Conservation (phyloP, 2,329 filamentous ascomycete genomes). For the Colletotrichum sp. region DNA sequence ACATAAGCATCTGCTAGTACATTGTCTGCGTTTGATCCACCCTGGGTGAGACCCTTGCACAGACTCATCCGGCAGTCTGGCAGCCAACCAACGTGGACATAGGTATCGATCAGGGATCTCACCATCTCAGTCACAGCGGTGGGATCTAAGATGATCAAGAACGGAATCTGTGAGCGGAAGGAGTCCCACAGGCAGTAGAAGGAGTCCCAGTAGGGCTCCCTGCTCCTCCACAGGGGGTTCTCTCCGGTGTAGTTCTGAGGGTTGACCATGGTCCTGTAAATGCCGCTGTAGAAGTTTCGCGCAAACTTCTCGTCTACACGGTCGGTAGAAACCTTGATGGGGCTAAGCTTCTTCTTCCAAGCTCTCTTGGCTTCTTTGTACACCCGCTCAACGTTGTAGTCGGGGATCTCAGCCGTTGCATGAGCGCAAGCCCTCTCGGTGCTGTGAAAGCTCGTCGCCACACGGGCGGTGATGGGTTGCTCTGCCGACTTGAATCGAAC, state of each 20-base stretch:
- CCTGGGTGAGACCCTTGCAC: constrained; percentile 76
- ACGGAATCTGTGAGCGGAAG: constrained; percentile 71
- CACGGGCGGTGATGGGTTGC: constrained; percentile 64
- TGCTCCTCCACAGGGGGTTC: constrained; percentile 69
- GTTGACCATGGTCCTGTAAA: constrained; percentile 75
- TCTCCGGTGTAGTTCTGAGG: constrained; percentile 79
- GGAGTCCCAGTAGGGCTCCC: constrained; percentile 76
- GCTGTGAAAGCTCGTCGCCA: constrained; percentile 75
- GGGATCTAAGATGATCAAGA: constrained; percentile 73
- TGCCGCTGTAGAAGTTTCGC: constrained; percentile 72
- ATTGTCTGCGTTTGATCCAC: constrained; percentile 76
- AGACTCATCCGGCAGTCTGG: constrained; percentile 81
- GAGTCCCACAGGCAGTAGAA: constrained; percentile 81
- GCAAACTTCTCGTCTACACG: constrained; percentile 59
- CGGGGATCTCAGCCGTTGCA: constrained; percentile 72
- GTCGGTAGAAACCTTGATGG: constrained; percentile 58
- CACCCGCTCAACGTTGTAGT: constrained; percentile 65
- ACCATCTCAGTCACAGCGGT: constrained; percentile 69
- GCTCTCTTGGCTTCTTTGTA: constrained; percentile 55
- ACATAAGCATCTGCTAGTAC: constrained; percentile 71
- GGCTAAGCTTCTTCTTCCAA: constrained; percentile 67
- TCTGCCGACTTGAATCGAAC: constrained; percentile 57
- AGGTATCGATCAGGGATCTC: constrained; percentile 74
- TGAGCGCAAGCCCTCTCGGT: constrained; percentile 69
- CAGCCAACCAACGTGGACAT: constrained; percentile 71